Base-by-base conservation (phyloP, 2,329 filamentous ascomycete genomes). In the Xylaria sp. region DNA sequence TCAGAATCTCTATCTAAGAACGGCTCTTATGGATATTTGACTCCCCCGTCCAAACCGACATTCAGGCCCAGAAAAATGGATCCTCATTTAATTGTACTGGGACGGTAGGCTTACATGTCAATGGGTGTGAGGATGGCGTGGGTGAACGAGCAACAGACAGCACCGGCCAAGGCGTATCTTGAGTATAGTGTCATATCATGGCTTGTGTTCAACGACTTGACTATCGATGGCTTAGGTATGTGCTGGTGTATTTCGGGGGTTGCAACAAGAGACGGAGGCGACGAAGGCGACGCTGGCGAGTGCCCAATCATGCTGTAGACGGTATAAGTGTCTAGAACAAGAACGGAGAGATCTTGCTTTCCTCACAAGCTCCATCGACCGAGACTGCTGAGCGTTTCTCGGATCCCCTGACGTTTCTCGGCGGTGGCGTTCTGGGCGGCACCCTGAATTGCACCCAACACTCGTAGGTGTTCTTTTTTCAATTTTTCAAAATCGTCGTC, bases 401-500 rank as follows among this genome's bases (percentile, higher is more conserved):
- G 67, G 60, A 71, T 61, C 29, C 71, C 72, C 62, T 69, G 71
- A 43, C 62, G 57, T 46, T 70, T 70, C 40, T 77, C 63, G n/a
- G 66, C 63, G 56, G 68, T 66, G 58, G 70, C 64, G 60, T 67
- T 73, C 37, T 75, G 69, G 56, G 78, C 65, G 67, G 72, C 69
- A 58, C 70, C 70, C 60, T 71, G 73, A 48, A 78, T 74, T 25
- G 73, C 68, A 41, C 73, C 68, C 53, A 80, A 73, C 27, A 81
- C 79, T 54, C 74, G 73, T 15, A 81, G 67, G 66, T 89, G 85
- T 66, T 89, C 86, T 58, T 79, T 80, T 70, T 85, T 87, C 23
- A 89, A 75, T 10, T 80, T 76, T 57, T 85, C 79, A 69, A 90
- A 89, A 62, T 85, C 83, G 19, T 83, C 80, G 64, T 89, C 85